Conservation (phyloP, 345 rosid genomes). For the Toxicodendron radicans region DNA sequence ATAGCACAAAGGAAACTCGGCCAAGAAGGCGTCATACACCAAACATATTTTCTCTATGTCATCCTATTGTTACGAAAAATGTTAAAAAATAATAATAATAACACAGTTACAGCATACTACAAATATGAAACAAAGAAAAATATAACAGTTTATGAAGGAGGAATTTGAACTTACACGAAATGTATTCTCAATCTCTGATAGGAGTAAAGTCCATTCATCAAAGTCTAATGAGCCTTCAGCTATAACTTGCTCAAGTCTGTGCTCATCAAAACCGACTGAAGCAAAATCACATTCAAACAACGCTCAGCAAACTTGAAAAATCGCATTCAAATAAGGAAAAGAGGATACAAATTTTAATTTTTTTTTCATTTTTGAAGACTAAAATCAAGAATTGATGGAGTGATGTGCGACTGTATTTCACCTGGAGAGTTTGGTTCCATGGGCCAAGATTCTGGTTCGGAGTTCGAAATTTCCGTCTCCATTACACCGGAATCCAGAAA, state of each 20-base stretch:
- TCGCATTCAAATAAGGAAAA: no score
- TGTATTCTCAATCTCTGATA: constrained; percentile 48
- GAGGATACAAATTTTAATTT: no score
- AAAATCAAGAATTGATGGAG: no score
- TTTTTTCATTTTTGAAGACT: no score
- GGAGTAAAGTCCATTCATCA: constrained; percentile 67
- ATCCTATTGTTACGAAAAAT: constrained; percentile 51
- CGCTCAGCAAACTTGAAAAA: background rate
- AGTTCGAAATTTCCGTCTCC: constrained; percentile 20
- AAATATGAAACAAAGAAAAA: no score
- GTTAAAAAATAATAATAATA: background rate
- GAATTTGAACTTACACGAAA: constrained; percentile 39
- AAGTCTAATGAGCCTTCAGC: constrained; percentile 48
- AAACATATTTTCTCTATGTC: constrained; percentile 53
- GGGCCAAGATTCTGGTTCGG: constrained; percentile 19
- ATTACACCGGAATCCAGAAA: background rate
- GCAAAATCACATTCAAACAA: constrained; percentile 15
- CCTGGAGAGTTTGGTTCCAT: constrained; percentile 16
- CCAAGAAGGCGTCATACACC: constrained; percentile 77
- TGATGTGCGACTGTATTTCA: background rate
- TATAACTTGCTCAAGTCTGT: constrained; percentile 36
- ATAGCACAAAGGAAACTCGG: constrained; percentile 77
- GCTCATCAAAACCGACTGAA: constrained; percentile 40
- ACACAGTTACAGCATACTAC: no score
- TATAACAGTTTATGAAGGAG: background rate